These are phyloP conservation scores for Lentinula lateritia DNA, from an alignment of 768 basidiomycete genomes.

Conservation along the genomic window DNA sequence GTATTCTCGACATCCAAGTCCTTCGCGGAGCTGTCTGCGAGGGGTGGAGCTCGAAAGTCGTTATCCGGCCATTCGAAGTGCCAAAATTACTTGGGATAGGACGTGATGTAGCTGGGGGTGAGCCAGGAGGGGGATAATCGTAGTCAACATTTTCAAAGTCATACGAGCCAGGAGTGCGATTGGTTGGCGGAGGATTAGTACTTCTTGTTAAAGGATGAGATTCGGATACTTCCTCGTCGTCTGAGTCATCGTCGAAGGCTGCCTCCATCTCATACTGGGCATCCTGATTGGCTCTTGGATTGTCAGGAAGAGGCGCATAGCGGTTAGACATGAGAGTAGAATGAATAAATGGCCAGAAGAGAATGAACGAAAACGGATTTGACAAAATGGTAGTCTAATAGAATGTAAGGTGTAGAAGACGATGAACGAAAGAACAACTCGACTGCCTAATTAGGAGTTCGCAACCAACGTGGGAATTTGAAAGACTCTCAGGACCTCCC, in stretches of 20 bases:
- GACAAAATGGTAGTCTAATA: background rate
- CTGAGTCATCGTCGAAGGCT: slow-evolving; percentile 79
- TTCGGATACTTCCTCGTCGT: slow-evolving; percentile 51
- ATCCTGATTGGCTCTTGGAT: slow-evolving; percentile 40
- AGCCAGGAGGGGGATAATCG: slow-evolving; percentile 79
- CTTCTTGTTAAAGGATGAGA: slow-evolving; percentile 41
- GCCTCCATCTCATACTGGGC: slow-evolving; percentile 71
- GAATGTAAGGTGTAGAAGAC: background rate
- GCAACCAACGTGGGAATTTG: background rate
- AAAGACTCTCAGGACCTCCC: too few species aligned
- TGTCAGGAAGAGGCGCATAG: slow-evolving; percentile 64
- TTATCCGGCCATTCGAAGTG: slow-evolving; percentile 70
- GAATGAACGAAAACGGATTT: background rate
- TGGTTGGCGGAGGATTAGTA: slow-evolving; percentile 24
- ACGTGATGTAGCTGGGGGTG: slow-evolving; percentile 63
- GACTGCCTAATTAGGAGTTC: too few species aligned
- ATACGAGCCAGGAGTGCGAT: slow-evolving; percentile 42
- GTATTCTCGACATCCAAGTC: slow-evolving; percentile 55
- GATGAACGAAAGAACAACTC: background rate
- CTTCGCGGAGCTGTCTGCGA: slow-evolving; percentile 24
- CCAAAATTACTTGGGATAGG: slow-evolving; percentile 70
- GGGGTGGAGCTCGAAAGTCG: slow-evolving; percentile 35
- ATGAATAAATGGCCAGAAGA: background rate
- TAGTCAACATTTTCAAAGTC: slow-evolving; percentile 81
- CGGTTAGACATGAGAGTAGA: slow-evolving; percentile 39